Evolutionary conservation across 192 early-diverging fungal species (phyloP).

Genomic region (Dissophora ornata): DNA sequence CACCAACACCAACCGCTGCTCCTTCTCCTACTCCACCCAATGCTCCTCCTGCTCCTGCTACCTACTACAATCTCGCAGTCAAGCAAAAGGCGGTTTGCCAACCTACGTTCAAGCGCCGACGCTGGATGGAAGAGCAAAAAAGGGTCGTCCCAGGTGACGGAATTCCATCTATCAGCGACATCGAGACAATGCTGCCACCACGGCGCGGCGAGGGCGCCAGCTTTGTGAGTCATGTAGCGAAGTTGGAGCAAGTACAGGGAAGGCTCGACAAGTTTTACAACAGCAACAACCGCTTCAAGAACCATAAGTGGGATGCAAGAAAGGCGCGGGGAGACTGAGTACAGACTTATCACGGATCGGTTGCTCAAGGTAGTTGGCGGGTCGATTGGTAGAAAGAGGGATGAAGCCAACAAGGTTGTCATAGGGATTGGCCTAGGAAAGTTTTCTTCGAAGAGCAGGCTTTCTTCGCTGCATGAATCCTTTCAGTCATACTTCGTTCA

Average conservation of each 20-base stretch:
- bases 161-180: constrained; percentile 4
- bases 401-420: constrained; percentile 13
- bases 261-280: constrained; percentile 2
- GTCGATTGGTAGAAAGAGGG: background rate
- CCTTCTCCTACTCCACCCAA: too few relatives aligned
- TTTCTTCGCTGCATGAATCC: background rate
- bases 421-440: constrained; percentile 2
- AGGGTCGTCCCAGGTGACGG: background rate
- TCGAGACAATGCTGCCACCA: constrained; percentile 3
- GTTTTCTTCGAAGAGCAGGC: background rate
- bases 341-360: background rate
- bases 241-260: background rate
- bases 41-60: too few relatives aligned
- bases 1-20: background rate
- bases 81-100: constrained; percentile 17
- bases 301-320: background rate
- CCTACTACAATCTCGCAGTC: constrained; percentile 20
- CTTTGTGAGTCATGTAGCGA: background rate
- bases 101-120: constrained; percentile 2
- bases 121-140: constrained; percentile 4
- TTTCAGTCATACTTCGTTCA: constrained; percentile 5
- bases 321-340: constrained; percentile 1
- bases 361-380: constrained; percentile 7
- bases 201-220: background rate
- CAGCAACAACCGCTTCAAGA: background rate